phyloP scores from a whole-genome alignment of 1,284 basidiomycete species.

The Mycosarcoma maydis region DNA sequence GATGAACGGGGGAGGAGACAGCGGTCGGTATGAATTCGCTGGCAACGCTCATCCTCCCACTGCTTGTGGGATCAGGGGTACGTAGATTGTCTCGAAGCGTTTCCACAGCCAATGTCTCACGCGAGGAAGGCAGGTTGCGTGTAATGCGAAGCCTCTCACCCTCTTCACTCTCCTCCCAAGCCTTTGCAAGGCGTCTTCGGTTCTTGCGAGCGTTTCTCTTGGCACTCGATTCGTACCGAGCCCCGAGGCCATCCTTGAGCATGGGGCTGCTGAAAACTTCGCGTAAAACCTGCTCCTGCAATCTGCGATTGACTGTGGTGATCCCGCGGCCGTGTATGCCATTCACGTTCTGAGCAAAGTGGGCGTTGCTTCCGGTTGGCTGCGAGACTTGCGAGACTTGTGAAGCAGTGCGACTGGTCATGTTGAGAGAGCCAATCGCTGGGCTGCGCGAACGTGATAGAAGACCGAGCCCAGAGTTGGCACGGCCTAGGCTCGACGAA shows the following conservation, averaged over 20 bases:
- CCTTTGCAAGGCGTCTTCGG: conserved; percentile 52
- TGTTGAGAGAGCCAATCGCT: conserved; percentile 22
- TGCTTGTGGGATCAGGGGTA: conserved; percentile 34
- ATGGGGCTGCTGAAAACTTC: conserved; percentile 63
- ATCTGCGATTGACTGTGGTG: conserved; percentile 63
- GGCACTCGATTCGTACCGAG: conserved; percentile 42
- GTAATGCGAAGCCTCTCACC: conserved; percentile 44
- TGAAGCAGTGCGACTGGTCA: conserved; percentile 37
- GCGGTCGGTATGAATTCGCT: conserved; percentile 38
- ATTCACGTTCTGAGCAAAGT: conserved; percentile 14
- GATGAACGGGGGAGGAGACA: conserved; percentile 27
- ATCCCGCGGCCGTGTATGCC: conserved; percentile 59
- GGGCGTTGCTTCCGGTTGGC: conserved; percentile 1
- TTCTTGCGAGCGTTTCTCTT: conserved; percentile 51
- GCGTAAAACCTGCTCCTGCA: conserved; percentile 65
- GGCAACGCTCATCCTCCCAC: conserved; percentile 40
- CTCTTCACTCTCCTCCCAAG: conserved; percentile 61
- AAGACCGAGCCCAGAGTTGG: conserved; percentile 6
- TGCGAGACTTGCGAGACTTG: conserved; percentile 35
- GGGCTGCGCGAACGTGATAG: conserved; percentile 37
- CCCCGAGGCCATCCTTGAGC: conserved; percentile 43
- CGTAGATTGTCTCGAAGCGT: conserved; percentile 10
- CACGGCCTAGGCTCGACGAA: conserved; percentile 26
- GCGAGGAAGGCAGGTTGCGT: conserved; percentile 20
- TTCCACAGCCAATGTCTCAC: conserved; percentile 7